These are phyloP conservation scores for Russula earlei DNA, from an alignment of 768 basidiomycete species.

Conservation along the genomic window DNA sequence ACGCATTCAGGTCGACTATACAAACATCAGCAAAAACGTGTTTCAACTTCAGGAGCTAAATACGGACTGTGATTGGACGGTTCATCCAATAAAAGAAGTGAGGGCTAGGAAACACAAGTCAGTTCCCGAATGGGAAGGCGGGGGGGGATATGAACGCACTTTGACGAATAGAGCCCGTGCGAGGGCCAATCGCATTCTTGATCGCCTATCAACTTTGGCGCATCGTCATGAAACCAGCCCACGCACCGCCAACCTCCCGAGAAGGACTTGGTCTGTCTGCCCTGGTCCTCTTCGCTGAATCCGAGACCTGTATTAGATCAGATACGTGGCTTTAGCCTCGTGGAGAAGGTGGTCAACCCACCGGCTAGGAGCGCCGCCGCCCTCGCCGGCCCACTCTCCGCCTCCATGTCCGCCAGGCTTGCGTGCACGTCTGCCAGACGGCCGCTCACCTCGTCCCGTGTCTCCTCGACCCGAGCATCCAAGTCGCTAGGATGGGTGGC, in stretches of 20 bases:
- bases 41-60: background rate
- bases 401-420: slow-evolving; percentile 94
- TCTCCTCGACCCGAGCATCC: slow-evolving; percentile 55
- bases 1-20: slow-evolving; percentile 82
- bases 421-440: slow-evolving; percentile 85
- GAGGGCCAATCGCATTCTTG: slow-evolving; percentile 89
- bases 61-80: slow-evolving; percentile 90
- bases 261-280: slow-evolving; percentile 73
- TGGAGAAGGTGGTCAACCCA: slow-evolving; percentile 23
- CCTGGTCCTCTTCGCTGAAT: slow-evolving; percentile 83
- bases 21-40: slow-evolving; percentile 2
- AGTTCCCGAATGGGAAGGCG: background rate
- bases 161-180: slow-evolving; percentile 96
- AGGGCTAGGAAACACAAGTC: slow-evolving; percentile 35
- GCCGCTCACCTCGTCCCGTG: slow-evolving; percentile 73
- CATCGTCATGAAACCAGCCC: background rate
- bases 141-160: slow-evolving; percentile 29
- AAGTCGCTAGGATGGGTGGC: slow-evolving; percentile 42
- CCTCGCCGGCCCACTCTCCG: slow-evolving; percentile 91
- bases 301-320: slow-evolving; percentile 56
- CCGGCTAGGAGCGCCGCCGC: slow-evolving; percentile 86
- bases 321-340: background rate
- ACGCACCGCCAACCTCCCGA: slow-evolving; percentile 89
- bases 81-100: slow-evolving; percentile 79
- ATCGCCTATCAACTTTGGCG: background rate